phyloP scores from a whole-genome alignment of 805 yeast genomes.

The Saturnispora saitoi region DNA sequence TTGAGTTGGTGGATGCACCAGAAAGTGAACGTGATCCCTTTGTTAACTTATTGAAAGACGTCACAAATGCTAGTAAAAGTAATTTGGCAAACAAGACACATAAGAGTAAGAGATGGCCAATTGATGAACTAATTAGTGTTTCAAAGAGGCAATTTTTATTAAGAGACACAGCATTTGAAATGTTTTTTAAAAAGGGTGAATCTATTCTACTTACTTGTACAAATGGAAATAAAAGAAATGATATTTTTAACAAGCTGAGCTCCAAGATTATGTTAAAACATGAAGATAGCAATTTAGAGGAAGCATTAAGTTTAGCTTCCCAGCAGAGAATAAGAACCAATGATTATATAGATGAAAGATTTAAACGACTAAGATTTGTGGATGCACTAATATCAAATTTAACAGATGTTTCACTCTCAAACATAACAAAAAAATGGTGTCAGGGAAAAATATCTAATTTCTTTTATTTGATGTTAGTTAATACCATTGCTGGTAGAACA shows the following conservation, averaged over 20 bases:
- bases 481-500: slow-evolving; percentile 81
- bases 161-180: slow-evolving; percentile 73
- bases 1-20: slow-evolving; percentile 63
- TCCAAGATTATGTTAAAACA: slow-evolving; percentile 41
- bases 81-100: slow-evolving; percentile 26
- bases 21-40: slow-evolving; percentile 55
- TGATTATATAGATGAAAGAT: slow-evolving; percentile 3
- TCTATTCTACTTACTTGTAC: slow-evolving; percentile 61
- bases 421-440: slow-evolving; percentile 65
- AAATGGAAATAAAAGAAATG: slow-evolving; percentile 46
- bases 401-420: slow-evolving; percentile 21
- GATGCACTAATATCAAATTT: slow-evolving; percentile 13
- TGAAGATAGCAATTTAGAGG: slow-evolving; percentile 46
- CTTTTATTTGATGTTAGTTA: slow-evolving; percentile 68
- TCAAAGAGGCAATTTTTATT: slow-evolving; percentile 69
- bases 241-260: slow-evolving; percentile 41
- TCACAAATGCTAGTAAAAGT: slow-evolving; percentile 12
- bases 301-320: slow-evolving; percentile 44
- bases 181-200: slow-evolving; percentile 66
- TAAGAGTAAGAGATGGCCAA: slow-evolving; percentile 49
- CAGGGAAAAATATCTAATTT: slow-evolving; percentile 76
- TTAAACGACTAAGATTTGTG: slow-evolving; percentile 4
- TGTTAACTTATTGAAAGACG: slow-evolving; percentile 46
- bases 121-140: slow-evolving; percentile 50
- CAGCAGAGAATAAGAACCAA: slow-evolving; percentile 17